Evolutionary conservation across 2,329 filamentous ascomycete species (phyloP).

Genomic region (Sarocladium oryzae): DNA sequence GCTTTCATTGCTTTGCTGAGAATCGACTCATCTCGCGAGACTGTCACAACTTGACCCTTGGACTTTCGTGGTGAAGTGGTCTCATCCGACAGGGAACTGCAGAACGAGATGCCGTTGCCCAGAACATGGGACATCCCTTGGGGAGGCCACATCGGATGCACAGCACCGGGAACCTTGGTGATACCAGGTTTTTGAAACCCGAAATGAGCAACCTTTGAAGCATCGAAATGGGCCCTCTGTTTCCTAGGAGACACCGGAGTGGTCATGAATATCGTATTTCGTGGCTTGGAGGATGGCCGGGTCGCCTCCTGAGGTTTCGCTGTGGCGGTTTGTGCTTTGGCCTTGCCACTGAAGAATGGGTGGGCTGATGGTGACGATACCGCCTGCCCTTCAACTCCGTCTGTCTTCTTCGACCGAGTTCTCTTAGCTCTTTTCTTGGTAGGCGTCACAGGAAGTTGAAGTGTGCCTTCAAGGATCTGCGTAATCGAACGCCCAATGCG

Average conservation of each 20-base stretch:
- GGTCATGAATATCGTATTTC: conserved; percentile 40
- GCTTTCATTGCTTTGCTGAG: conserved; percentile 23
- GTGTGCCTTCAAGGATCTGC: conserved; percentile 45
- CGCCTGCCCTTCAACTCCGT: conserved; percentile 19
- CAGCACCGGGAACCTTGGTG: conserved; percentile 58
- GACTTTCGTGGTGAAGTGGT: conserved; percentile 33
- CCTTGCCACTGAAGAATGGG: conserved; percentile 35
- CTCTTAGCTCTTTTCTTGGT: conserved; percentile 8
- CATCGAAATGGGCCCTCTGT: conserved; percentile 21
- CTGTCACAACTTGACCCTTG: conserved; percentile 39
- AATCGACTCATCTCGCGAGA: conserved; percentile 37
- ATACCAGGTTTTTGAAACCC: conserved; percentile 24
- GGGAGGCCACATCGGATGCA: conserved; percentile 66
- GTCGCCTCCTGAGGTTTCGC: conserved; percentile 16
- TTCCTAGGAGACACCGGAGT: conserved; percentile 48
- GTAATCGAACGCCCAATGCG: conserved; percentile 55
- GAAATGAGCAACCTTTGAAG: conserved; percentile 33
- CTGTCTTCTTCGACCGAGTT: conserved; percentile 20
- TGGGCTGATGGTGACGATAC: conserved; percentile 28
- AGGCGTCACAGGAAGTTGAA: conserved; percentile 19
- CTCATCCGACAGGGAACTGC: neutral
- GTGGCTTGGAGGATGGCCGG: conserved; percentile 13
- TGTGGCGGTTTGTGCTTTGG: conserved; percentile 19
- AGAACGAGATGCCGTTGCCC: conserved; percentile 24
- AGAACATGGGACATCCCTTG: conserved; percentile 59